Base-by-base conservation (phyloP, 495 filamentous ascomycete species). In the Corynascus novoguineensis region DNA sequence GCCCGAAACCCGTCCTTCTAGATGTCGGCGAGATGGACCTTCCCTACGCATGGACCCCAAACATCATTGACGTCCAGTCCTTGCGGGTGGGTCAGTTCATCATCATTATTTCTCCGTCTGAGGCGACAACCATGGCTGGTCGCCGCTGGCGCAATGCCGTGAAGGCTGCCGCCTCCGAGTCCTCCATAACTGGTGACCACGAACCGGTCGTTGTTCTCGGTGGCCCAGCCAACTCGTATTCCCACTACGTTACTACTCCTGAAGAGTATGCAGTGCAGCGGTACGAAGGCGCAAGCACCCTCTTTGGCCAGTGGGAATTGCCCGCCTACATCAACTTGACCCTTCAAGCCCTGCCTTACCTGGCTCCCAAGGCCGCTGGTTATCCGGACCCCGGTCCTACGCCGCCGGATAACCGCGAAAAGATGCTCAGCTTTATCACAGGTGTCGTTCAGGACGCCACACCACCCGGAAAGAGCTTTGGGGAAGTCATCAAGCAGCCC, bases 261-360 rank as follows among this genome's bases (percentile, higher is more conserved):
- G 90, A 97, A 66, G 93, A 98, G 68, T 98, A 95, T 68, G 74
- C 70, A 21, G 77, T 90, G 48, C 93, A 98, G 74, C 88, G 93
- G 25, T 97, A 98, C 71, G 93, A 98, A 72, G 93, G 93, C 51
- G 93, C 90, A 9, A 89, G 84, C 44, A 98, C 93, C n/a, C 83
- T 97, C 19, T 96, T 89, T 69, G 93, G 93, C 0, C 88, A 81
- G 15, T 85, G 88, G 71, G 85, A 86, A 50, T 77, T 95, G 3
- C 84, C 90, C 25, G 92, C 88, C 2, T 95, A 95, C 71, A 86
- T 97, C 69, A 88, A 93, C 63, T 75, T 93, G 29, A 92, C 89
- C 5, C 77, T 86, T 17, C 77, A 74, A 25, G 84, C 84, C 48
- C 75, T 95, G 9, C 81, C 81, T 9, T 90, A 89, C 68, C 82